A percentile compares a stretch with the other conserved stretches of the same genome.
These are phyloP conservation scores for Saposhnikovia divaricata DNA, from an alignment of 129 eudicot genomes.

Conservation along the genomic window DNA sequence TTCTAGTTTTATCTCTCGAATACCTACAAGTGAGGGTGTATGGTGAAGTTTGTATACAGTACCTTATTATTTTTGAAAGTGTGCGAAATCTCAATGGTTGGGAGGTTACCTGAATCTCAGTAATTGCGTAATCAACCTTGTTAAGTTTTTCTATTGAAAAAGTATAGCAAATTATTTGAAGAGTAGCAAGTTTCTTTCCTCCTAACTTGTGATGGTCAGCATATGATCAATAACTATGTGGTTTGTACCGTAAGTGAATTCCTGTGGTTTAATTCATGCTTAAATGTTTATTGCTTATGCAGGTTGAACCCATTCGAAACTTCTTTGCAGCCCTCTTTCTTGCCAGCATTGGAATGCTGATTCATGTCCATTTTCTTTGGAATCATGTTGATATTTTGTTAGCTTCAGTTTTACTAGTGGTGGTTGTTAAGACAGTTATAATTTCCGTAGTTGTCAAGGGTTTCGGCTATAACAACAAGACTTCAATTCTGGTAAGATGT, in stretches of 20 bases:
- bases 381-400: conserved; percentile 90
- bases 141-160: neutral
- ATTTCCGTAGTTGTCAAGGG: conserved; percentile 77
- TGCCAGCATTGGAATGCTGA: conserved; percentile 98
- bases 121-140: neutral
- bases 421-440: conserved; percentile 72
- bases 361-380: conserved; percentile 98
- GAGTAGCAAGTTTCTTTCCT: neutral
- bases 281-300: conserved; percentile 21
- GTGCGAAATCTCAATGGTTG: neutral
- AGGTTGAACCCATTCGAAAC: conserved; percentile 98
- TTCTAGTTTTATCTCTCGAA: neutral
- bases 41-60: neutral
- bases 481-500: conserved; percentile 73
- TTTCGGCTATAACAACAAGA: conserved; percentile 92
- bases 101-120: neutral
- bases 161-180: neutral
- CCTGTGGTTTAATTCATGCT: neutral
- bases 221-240: neutral
- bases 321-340: conserved; percentile 99
- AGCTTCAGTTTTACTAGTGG: conserved; percentile 85
- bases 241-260: neutral
- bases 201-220: neutral
- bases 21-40: neutral
- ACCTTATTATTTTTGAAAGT: neutral